Percentiles rank a stretch among this genome's conserved stretches.
phyloP scores from a whole-genome alignment of 2,329 filamentous ascomycete genomes.

The Xylaria sp. region DNA sequence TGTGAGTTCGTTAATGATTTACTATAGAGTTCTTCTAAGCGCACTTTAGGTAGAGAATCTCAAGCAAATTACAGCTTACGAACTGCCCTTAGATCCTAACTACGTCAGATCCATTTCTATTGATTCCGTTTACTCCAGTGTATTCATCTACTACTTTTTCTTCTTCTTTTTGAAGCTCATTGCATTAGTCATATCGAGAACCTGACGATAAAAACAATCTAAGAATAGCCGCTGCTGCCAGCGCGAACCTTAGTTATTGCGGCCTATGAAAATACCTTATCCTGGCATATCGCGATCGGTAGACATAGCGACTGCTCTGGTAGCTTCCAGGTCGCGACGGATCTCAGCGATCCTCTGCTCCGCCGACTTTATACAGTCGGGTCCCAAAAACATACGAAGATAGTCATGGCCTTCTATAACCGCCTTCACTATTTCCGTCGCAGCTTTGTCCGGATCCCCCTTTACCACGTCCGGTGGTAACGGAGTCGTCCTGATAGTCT shows the following conservation, averaged over 20 bases:
- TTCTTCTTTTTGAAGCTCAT: too few species aligned
- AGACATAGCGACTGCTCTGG: slow-evolving; percentile 33
- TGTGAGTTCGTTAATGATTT: too few species aligned
- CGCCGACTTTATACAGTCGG: slow-evolving; percentile 31
- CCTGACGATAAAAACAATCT: too few species aligned
- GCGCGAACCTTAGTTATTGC: not conserved
- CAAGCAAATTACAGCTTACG: too few species aligned
- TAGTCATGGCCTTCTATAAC: slow-evolving; percentile 36
- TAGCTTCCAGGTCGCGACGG: slow-evolving; percentile 36
- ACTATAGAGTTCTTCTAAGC: too few species aligned
- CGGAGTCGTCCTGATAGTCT: slow-evolving; percentile 11
- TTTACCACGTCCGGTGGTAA: slow-evolving; percentile 29
- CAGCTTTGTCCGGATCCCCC: slow-evolving; percentile 38
- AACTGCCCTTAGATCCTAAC: too few species aligned
- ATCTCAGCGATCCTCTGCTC: slow-evolving; percentile 36
- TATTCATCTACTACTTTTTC: too few species aligned
- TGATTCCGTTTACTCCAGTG: too few species aligned
- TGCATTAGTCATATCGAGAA: too few species aligned
- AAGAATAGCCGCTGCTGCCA: too few species aligned
- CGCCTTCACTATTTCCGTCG: slow-evolving; percentile 35
- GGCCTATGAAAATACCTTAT: not conserved
- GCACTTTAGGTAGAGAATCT: too few species aligned
- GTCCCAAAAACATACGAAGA: slow-evolving; percentile 36
- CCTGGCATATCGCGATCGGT: slow-evolving; percentile 13
- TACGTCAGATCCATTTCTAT: too few species aligned